A percentile compares a stretch with the other conserved stretches of the same genome.
Conservation (phyloP, 225 moss, liverwort and hornwort species). For the Rhytidiadelphus loreus region DNA sequence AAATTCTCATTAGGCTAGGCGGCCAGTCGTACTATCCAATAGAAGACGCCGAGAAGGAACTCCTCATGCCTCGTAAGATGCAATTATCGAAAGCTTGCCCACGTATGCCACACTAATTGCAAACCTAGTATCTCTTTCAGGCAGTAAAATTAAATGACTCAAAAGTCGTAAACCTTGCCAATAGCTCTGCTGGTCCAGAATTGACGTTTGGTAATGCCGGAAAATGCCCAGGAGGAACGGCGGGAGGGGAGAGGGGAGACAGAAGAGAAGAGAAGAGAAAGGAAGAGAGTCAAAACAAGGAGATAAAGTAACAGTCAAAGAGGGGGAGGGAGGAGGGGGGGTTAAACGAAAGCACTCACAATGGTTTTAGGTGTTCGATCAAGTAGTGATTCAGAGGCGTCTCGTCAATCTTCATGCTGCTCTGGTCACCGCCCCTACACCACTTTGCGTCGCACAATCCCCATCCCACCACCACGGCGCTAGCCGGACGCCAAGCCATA, state of each 20-base stretch:
- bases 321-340: neutral
- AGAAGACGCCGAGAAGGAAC: neutral
- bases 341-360: conserved; percentile 46
- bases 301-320: neutral
- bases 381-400: conserved; percentile 74
- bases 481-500: conserved; percentile 28
- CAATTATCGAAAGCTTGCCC: neutral
- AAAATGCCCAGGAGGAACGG: neutral
- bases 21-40: neutral
- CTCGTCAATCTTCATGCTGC: conserved; percentile 98
- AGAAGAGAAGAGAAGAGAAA: neutral
- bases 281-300: neutral
- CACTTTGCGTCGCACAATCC: neutral
- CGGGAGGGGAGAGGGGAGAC: neutral
- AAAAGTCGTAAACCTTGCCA: neutral
- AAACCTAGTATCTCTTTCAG: neutral
- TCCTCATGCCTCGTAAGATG: neutral
- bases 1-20: neutral
- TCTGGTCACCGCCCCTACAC: conserved; percentile 9
- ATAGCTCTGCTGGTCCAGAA: neutral
- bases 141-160: neutral
- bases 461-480: conserved; percentile 5
- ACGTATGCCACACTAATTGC: neutral
- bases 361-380: conserved; percentile 68
- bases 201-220: neutral